Evolutionary conservation across 2,329 filamentous ascomycete species (phyloP).

Genomic region (Fusarium longipes): DNA sequence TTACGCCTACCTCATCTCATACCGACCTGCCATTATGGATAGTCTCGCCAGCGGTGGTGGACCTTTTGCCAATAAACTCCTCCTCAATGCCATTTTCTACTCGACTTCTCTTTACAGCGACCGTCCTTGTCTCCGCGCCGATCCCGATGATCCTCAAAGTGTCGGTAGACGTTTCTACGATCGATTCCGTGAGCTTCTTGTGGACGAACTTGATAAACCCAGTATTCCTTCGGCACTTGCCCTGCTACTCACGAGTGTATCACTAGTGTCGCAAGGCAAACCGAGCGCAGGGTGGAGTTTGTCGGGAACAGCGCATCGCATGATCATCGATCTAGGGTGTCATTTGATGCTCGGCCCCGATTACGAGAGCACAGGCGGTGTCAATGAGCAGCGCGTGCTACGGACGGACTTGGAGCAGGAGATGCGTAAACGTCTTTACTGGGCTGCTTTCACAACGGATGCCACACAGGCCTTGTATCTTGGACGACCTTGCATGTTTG

Average conservation of each 20-base stretch:
- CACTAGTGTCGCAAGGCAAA: constrained; percentile 50
- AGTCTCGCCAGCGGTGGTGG: constrained; percentile 51
- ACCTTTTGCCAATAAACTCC: constrained; percentile 52
- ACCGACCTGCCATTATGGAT: constrained; percentile 55
- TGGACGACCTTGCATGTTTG: constrained; percentile 50
- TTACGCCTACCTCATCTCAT: constrained; percentile 52
- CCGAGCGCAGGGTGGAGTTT: constrained; percentile 52
- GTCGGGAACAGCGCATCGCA: constrained; percentile 53
- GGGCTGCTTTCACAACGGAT: constrained; percentile 51
- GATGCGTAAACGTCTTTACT: constrained; percentile 51
- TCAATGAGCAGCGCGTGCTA: constrained; percentile 44
- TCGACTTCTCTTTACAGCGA: constrained; percentile 55
- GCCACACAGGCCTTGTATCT: constrained; percentile 50
- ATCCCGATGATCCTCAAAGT: constrained; percentile 50
- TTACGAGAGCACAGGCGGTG: constrained; percentile 43
- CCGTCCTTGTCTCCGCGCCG: constrained; percentile 49
- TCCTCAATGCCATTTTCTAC: constrained; percentile 56
- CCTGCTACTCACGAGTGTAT: constrained; percentile 49
- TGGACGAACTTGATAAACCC: constrained; percentile 49
- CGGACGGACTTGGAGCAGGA: constrained; percentile 48
- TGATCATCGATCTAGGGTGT: constrained; percentile 54
- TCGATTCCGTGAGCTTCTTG: constrained; percentile 52
- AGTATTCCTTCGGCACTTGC: constrained; percentile 54
- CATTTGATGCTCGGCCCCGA: constrained; percentile 50
- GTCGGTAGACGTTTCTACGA: constrained; percentile 53